phyloP scores from a whole-genome alignment of 768 basidiomycete genomes.

The Pulveroboletus sp. region DNA sequence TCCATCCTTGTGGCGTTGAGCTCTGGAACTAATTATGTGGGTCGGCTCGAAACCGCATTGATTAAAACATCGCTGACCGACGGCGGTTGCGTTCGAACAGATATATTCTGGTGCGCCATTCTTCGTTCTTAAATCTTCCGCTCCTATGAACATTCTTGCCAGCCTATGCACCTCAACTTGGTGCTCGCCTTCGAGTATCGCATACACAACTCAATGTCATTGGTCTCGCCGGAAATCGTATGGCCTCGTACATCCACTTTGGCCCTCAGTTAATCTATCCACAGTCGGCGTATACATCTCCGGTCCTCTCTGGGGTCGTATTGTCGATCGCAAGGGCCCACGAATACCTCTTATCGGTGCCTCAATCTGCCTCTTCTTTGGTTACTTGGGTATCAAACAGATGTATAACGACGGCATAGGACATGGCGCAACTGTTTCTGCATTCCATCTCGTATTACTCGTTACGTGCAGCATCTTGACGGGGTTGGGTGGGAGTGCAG shows the following conservation, averaged over 20 bases:
- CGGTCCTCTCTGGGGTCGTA: slow-evolving; percentile 75
- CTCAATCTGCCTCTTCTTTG: slow-evolving; percentile 55
- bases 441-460: slow-evolving; percentile 45
- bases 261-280: background rate
- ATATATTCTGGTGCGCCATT: slow-evolving; percentile 28
- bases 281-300: slow-evolving; percentile 72
- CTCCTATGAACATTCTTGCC: slow-evolving; percentile 1
- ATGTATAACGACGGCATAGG: slow-evolving; percentile 58
- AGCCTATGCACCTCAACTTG: slow-evolving; percentile 88
- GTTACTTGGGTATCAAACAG: slow-evolving; percentile 70
- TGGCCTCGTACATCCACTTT: slow-evolving; percentile 15
- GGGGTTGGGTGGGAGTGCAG: slow-evolving; percentile 73
- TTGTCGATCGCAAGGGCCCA: slow-evolving; percentile 73
- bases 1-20: slow-evolving; percentile 58
- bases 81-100: slow-evolving; percentile 9
- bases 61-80: background rate
- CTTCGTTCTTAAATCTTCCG: background rate
- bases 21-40: slow-evolving; percentile 73
- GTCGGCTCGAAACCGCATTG: slow-evolving; percentile 21
- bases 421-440: slow-evolving; percentile 34
- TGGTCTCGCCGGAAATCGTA: slow-evolving; percentile 75
- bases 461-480: slow-evolving; percentile 65
- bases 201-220: slow-evolving; percentile 83
- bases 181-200: slow-evolving; percentile 63
- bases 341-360: slow-evolving; percentile 57